Conservation (phyloP, 2,329 filamentous ascomycete genomes). For the Cryoendolithus antarcticus region DNA sequence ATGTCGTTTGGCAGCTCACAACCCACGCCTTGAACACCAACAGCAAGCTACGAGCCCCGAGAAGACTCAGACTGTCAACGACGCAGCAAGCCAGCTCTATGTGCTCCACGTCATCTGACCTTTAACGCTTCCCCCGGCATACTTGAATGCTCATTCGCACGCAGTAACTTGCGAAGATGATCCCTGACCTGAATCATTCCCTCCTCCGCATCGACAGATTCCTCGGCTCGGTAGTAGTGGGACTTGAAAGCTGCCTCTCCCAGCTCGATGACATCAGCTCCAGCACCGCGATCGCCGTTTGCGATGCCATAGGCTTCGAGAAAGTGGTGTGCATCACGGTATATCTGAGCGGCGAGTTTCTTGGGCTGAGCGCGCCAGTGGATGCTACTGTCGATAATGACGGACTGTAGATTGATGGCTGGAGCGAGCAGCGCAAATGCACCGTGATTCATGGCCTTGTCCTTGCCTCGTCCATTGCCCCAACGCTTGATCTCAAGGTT, state of each 20-base stretch:
- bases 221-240: not conserved
- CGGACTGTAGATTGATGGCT: conserved; percentile 14
- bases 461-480: conserved; percentile 5
- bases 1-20: too few relatives aligned
- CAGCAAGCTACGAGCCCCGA: too few relatives aligned
- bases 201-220: too few relatives aligned
- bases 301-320: conserved; percentile 14
- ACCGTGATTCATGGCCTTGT: conserved; percentile 12
- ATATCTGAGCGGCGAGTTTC: conserved; percentile 12
- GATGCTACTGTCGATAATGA: conserved; percentile 14
- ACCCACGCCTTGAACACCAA: too few relatives aligned
- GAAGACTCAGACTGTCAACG: too few relatives aligned
- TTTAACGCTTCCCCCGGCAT: too few relatives aligned
- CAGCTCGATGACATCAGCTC: conserved; percentile 14
- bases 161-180: too few relatives aligned
- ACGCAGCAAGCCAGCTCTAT: too few relatives aligned
- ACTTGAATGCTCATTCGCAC: too few relatives aligned
- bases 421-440: conserved; percentile 13
- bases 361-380: not conserved
- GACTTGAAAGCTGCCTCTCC: conserved; percentile 9
- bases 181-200: too few relatives aligned
- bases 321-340: conserved; percentile 15
- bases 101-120: too few relatives aligned
- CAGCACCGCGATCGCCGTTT: conserved; percentile 14
- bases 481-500: conserved; percentile 15